Evolutionary conservation across 73 alveolate species (phyloP).

Genomic region (Tetrahymena borealis): DNA sequence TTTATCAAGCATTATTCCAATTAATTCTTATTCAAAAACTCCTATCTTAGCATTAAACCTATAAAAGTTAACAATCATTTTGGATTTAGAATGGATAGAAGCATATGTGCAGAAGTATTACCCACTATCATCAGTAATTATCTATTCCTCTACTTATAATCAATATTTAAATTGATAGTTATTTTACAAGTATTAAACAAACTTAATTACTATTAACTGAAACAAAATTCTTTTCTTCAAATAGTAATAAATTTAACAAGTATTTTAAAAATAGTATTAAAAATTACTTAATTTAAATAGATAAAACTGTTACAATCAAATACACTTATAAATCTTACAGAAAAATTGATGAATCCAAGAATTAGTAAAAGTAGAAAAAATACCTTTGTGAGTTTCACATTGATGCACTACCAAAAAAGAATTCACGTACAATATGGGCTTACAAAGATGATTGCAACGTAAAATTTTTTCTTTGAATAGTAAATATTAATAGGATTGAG

Average conservation of each 20-base stretch:
- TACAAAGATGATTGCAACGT: background rate
- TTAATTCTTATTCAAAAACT: background rate
- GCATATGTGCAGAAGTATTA: background rate
- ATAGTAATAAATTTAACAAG: too few species aligned
- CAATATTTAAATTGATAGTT: too few species aligned
- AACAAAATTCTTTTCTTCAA: too few species aligned
- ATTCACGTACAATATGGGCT: background rate
- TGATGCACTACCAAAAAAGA: background rate
- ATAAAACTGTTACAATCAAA: background rate
- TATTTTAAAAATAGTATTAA: too few species aligned
- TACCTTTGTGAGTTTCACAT: background rate
- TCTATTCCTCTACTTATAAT: too few species aligned
- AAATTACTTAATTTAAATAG: background rate
- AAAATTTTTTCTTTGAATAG: background rate
- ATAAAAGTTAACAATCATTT: background rate
- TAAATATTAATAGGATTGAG: background rate
- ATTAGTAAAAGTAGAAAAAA: background rate
- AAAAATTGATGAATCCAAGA: background rate
- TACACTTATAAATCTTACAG: background rate
- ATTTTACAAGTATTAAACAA: too few species aligned
- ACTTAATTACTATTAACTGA: too few species aligned
- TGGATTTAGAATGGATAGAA: background rate
- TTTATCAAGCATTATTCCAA: background rate
- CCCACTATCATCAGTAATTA: background rate
- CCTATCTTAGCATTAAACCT: background rate